phyloP scores from a whole-genome alignment of 805 yeast genomes.

The Candida boleticola region DNA sequence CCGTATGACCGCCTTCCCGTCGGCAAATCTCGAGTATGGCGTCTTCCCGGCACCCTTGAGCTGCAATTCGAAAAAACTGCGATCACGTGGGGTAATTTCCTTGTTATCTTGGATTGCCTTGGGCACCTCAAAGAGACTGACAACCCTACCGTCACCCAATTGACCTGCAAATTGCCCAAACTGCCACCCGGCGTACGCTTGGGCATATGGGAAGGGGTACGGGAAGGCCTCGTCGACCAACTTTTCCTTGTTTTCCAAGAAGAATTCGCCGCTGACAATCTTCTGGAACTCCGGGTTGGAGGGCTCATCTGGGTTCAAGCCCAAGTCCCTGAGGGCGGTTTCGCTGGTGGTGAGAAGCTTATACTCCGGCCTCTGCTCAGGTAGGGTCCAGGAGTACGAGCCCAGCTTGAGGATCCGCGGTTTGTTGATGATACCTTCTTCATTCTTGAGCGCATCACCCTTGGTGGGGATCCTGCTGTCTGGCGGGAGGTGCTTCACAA shows the following conservation, averaged over 20 bases:
- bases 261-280: constrained; percentile 59
- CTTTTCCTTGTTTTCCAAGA: constrained; percentile 22
- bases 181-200: constrained; percentile 94
- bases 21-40: constrained; percentile 92
- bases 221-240: constrained; percentile 15
- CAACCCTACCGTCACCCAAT: constrained; percentile 92
- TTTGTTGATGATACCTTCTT: constrained; percentile 28
- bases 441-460: constrained; percentile 27
- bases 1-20: constrained; percentile 89
- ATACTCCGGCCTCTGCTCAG: constrained; percentile 56
- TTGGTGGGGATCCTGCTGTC: constrained; percentile 26
- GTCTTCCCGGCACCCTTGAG: constrained; percentile 91
- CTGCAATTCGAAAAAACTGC: constrained; percentile 62
- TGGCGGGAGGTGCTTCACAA: constrained; percentile 25
- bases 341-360: constrained; percentile 57
- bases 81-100: constrained; percentile 21
- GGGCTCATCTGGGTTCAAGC: constrained; percentile 41
- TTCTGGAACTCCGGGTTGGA: constrained; percentile 47
- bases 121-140: constrained; percentile 70
- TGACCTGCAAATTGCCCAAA: constrained; percentile 98
- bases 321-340: constrained; percentile 60
- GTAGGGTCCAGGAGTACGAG: constrained; percentile 70
- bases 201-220: constrained; percentile 74
- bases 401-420: constrained; percentile 51
- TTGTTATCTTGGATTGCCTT: constrained; percentile 6